Conservation (phyloP, 306 rosid genomes). For the Prunus kanzakura region DNA sequence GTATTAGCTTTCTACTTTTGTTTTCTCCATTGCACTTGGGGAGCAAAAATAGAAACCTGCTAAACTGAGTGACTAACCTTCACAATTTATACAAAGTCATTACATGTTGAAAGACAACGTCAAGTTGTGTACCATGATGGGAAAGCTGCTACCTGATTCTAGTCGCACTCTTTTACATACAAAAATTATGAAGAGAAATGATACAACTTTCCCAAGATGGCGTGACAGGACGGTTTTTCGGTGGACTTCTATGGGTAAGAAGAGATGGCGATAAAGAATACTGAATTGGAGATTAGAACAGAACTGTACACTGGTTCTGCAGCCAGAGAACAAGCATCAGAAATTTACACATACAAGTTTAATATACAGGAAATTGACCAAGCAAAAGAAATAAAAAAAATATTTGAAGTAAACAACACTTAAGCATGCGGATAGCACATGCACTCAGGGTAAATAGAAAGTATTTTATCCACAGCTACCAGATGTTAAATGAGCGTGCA, state of each 20-base stretch:
- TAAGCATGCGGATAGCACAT: neutral
- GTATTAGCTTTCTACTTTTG: neutral
- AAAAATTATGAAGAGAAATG: slow-evolving; percentile 42
- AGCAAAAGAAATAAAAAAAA: neutral
- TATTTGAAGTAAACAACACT: neutral
- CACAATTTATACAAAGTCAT: slow-evolving; percentile 8
- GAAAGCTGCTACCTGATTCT: slow-evolving; percentile 45
- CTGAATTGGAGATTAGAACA: slow-evolving; percentile 42
- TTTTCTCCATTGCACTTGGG: neutral
- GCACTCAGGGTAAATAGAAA: neutral
- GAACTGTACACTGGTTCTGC: slow-evolving; percentile 65
- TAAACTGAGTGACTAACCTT: slow-evolving; percentile 4
- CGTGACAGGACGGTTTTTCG: slow-evolving; percentile 19
- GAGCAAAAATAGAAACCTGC: slow-evolving; percentile 2
- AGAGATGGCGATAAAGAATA: slow-evolving; percentile 35
- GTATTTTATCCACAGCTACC: neutral
- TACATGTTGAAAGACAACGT: slow-evolving; percentile 11
- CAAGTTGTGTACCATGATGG: slow-evolving; percentile 28
- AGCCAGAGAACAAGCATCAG: slow-evolving; percentile 40
- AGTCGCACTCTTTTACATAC: slow-evolving; percentile 45
- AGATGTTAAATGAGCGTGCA: neutral
- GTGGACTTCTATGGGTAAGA: slow-evolving; percentile 22
- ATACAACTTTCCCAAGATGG: slow-evolving; percentile 32
- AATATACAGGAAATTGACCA: slow-evolving; percentile 3
- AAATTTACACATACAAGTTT: slow-evolving; percentile 6